Evolutionary conservation across 176 grass and related monocot species (phyloP).

Genomic region (Oryza australiensis): DNA sequence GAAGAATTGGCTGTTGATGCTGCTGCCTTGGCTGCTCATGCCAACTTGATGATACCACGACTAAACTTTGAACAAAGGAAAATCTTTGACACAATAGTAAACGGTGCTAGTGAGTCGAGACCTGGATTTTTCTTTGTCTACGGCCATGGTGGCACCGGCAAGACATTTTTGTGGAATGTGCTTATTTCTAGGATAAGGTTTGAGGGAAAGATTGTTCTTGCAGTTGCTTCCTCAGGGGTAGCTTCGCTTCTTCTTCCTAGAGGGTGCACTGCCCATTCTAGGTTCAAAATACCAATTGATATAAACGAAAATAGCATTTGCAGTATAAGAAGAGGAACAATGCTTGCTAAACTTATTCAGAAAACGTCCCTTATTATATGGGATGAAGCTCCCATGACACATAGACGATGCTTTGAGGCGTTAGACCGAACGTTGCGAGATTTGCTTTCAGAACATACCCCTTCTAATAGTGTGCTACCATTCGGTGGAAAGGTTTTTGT

Average conservation of each 20-base stretch:
- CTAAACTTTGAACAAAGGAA: neutral
- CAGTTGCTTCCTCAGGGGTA: neutral
- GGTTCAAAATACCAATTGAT: conserved; percentile 29
- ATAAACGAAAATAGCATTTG: neutral
- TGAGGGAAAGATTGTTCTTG: neutral
- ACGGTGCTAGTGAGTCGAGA: too few species aligned
- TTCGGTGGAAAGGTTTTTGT: too few species aligned
- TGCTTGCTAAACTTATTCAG: neutral
- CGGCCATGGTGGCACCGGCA: conserved; percentile 1
- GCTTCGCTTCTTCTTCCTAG: neutral
- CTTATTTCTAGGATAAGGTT: neutral
- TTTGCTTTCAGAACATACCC: too few species aligned
- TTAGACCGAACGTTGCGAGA: too few species aligned
- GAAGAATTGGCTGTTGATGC: too few species aligned
- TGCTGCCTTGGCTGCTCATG: too few species aligned
- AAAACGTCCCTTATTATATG: too few species aligned
- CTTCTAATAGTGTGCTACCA: too few species aligned
- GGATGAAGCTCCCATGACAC: too few species aligned
- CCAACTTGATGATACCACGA: too few species aligned
- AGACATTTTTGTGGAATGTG: conserved; percentile 13
- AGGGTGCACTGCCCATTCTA: neutral
- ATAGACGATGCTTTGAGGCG: too few species aligned
- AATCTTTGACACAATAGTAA: neutral
- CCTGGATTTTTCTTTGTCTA: too few species aligned
- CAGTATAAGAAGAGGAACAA: neutral